phyloP scores from a whole-genome alignment of 2,329 filamentous ascomycete species.

The Botrytis medusae region DNA sequence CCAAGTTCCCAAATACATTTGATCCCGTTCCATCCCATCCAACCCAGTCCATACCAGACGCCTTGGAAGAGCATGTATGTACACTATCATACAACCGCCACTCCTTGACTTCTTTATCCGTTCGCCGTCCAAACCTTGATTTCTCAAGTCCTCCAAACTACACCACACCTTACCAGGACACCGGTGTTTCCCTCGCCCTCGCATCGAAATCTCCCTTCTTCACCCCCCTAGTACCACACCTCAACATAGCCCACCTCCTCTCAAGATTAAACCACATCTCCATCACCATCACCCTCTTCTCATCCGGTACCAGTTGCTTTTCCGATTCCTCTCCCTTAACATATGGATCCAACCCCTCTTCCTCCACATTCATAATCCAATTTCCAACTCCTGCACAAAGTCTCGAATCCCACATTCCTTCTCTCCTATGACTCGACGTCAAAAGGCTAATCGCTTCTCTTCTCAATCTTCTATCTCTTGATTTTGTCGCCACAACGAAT shows the following conservation, averaged over 20 bases:
- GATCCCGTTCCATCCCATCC: background rate
- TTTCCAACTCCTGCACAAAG: slow-evolving; percentile 30
- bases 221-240: slow-evolving; percentile 36
- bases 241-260: slow-evolving; percentile 33
- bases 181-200: slow-evolving; percentile 30
- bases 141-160: background rate
- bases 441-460: slow-evolving; percentile 35
- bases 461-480: slow-evolving; percentile 32
- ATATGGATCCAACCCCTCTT: slow-evolving; percentile 34
- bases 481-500: slow-evolving; percentile 38
- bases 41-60: background rate
- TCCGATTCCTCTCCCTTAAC: slow-evolving; percentile 61
- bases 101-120: background rate
- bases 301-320: slow-evolving; percentile 28
- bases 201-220: slow-evolving; percentile 32
- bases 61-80: background rate
- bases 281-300: slow-evolving; percentile 39
- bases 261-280: slow-evolving; percentile 39
- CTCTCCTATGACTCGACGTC: slow-evolving; percentile 32
- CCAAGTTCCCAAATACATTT: too few species aligned
- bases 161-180: slow-evolving; percentile 26
- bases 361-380: slow-evolving; percentile 43
- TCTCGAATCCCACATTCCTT: slow-evolving; percentile 40
- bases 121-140: background rate
- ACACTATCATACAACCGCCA: slow-evolving; percentile 3